Percentiles rank a stretch among this genome's conserved stretches.
phyloP scores from a whole-genome alignment of 257 asterid genomes.

The Jacaranda mimosifolia region DNA sequence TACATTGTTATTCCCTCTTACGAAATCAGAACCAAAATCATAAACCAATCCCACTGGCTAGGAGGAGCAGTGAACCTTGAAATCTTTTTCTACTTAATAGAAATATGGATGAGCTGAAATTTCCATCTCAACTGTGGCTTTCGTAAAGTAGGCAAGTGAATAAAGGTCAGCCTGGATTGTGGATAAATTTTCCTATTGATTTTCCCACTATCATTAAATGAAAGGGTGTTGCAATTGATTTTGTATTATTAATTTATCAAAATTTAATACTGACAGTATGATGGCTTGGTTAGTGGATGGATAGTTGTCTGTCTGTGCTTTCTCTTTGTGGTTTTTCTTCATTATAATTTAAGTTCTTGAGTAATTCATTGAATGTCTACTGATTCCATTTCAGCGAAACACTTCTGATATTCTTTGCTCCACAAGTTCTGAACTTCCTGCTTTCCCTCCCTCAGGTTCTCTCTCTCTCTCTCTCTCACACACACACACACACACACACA shows the following conservation, averaged over 20 bases:
- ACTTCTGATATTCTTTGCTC: constrained; percentile 85
- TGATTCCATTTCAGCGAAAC: constrained; percentile 73
- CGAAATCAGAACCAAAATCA: not conserved
- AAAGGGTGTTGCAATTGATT: not conserved
- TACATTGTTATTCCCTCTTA: not conserved
- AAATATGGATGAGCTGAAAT: not conserved
- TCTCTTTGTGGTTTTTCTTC: constrained; percentile 3
- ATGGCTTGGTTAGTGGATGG: not conserved
- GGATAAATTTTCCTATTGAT: not conserved
- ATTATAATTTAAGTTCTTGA: not conserved
- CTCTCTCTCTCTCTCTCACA: constrained; percentile 47
- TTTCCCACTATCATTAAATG: no score
- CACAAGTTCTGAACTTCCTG: constrained; percentile 93
- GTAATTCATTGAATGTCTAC: constrained; percentile 15
- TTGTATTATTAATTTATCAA: not conserved
- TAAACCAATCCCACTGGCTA: not conserved
- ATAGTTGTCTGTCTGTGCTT: constrained; percentile 6
- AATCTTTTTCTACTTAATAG: not conserved
- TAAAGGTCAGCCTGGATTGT: not conserved
- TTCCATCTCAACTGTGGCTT: not conserved
- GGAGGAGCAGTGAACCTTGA: not conserved
- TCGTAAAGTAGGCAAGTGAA: not conserved
- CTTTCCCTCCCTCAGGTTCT: constrained; percentile 91
- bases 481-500: no score
- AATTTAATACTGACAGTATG: not conserved